Evolutionary conservation across 1,284 basidiomycete genomes (phyloP).

Genomic region (Gomphus bonarii): DNA sequence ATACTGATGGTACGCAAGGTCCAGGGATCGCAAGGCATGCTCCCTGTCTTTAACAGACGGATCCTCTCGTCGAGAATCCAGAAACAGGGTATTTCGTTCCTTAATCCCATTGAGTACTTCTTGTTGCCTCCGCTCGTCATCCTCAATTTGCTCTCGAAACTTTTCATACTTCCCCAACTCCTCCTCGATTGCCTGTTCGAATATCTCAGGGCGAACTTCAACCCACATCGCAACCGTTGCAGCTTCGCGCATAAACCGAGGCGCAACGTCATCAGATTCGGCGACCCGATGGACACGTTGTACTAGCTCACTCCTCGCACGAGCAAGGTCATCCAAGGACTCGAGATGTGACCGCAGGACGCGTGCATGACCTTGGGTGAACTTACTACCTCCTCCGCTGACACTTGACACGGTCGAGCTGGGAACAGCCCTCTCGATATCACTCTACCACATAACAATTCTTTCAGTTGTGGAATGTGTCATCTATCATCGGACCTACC

Average conservation of each 20-base stretch:
- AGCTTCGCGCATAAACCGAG: slow-evolving; percentile 60
- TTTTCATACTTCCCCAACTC: slow-evolving; percentile 77
- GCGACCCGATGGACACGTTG: slow-evolving; percentile 56
- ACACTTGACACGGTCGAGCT: slow-evolving; percentile 41
- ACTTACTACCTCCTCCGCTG: slow-evolving; percentile 26
- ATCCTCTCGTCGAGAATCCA: slow-evolving; percentile 74
- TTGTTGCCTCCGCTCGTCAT: slow-evolving; percentile 52
- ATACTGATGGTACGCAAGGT: slow-evolving; percentile 84
- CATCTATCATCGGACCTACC: slow-evolving; percentile 28
- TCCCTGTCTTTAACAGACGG: slow-evolving; percentile 76
- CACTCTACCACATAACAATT: slow-evolving; percentile 34
- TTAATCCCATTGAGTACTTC: slow-evolving; percentile 57
- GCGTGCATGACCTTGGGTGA: slow-evolving; percentile 57
- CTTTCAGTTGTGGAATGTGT: neutral
- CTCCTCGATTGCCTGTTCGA: slow-evolving; percentile 73
- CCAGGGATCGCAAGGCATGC: slow-evolving; percentile 76
- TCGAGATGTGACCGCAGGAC: slow-evolving; percentile 73
- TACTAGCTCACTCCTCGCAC: slow-evolving; percentile 51
- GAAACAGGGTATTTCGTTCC: slow-evolving; percentile 70
- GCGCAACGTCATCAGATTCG: slow-evolving; percentile 67
- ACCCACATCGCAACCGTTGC: slow-evolving; percentile 51
- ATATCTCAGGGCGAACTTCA: slow-evolving; percentile 76
- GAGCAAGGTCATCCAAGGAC: slow-evolving; percentile 65
- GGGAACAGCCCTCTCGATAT: slow-evolving; percentile 58
- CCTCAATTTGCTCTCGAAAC: slow-evolving; percentile 55